A percentile compares a stretch with the other conserved stretches of the same genome.
Evolutionary conservation across 1,284 basidiomycete genomes (phyloP).

Genomic region (Ceratobasidium sp.): DNA sequence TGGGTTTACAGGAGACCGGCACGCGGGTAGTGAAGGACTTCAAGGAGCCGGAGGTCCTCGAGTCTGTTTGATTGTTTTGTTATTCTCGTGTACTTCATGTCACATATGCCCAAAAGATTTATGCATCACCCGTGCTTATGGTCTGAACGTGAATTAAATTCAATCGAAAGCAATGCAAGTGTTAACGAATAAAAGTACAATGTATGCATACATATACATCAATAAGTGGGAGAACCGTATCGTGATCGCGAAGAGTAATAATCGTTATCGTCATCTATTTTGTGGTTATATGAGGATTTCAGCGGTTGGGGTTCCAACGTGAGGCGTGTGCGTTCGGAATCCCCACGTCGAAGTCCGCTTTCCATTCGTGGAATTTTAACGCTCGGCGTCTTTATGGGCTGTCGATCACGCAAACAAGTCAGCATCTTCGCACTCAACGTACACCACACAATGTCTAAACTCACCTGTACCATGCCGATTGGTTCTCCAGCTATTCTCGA

Average conservation of each 20-base stretch:
- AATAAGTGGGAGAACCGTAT: slow-evolving; percentile 22
- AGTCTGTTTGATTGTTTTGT: slow-evolving; percentile 63
- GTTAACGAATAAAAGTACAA: slow-evolving; percentile 19
- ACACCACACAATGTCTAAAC: slow-evolving; percentile 1
- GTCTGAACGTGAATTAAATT: slow-evolving; percentile 7
- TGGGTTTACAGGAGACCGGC: slow-evolving; percentile 77
- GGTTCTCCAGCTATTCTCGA: slow-evolving; percentile 35
- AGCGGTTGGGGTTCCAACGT: slow-evolving; percentile 22
- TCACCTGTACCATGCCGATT: slow-evolving; percentile 32
- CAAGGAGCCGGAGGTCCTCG: slow-evolving; percentile 90
- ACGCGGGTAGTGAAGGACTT: slow-evolving; percentile 89
- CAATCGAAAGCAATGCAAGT: slow-evolving; percentile 16
- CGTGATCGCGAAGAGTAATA: slow-evolving; percentile 35
- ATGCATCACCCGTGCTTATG: slow-evolving; percentile 39
- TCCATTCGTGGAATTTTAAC: slow-evolving; percentile 28
- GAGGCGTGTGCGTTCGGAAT: slow-evolving; percentile 12
- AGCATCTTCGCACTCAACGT: background rate
- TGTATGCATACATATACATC: background rate
- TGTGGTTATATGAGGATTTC: slow-evolving; percentile 36
- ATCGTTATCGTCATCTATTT: slow-evolving; percentile 22
- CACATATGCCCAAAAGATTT: slow-evolving; percentile 41
- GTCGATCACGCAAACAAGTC: background rate
- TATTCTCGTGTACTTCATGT: slow-evolving; percentile 40
- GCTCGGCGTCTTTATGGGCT: slow-evolving; percentile 32
- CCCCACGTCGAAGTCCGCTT: slow-evolving; percentile 5